Conservation (phyloP, 2,329 filamentous ascomycete species). For the Phaeosphaeriaceae sp. region DNA sequence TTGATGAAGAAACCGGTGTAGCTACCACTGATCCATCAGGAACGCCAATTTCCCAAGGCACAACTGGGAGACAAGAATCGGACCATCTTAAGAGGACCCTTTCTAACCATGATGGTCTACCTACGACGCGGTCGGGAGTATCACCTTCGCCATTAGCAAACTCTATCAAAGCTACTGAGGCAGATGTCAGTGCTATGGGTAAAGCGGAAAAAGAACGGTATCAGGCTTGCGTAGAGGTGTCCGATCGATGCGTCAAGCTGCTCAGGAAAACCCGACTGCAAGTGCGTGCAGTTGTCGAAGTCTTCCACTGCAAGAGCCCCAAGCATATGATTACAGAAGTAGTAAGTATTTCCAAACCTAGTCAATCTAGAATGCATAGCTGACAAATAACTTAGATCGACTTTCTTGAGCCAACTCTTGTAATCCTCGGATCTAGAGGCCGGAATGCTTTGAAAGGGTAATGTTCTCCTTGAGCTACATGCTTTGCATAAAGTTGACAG, state of each 20-base stretch:
- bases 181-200: constrained; percentile 50
- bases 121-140: constrained; percentile 34
- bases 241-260: constrained; percentile 81
- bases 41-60: constrained; percentile 72
- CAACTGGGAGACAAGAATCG: constrained; percentile 73
- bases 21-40: constrained; percentile 59
- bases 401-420: constrained; percentile 85
- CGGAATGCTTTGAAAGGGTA: constrained; percentile 92
- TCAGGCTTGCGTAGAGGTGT: constrained; percentile 82
- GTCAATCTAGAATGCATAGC: constrained; percentile 15
- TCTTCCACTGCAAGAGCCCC: constrained; percentile 97
- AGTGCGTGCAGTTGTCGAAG: constrained; percentile 91
- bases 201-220: constrained; percentile 77
- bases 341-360: constrained; percentile 51
- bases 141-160: constrained; percentile 45
- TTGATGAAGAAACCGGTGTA: constrained; percentile 76
- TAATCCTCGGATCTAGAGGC: constrained; percentile 90
- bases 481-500: constrained; percentile 29
- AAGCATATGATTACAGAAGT: constrained; percentile 96
- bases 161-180: constrained; percentile 42
- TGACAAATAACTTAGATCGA: constrained; percentile 69
- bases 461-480: constrained; percentile 43
- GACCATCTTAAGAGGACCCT: constrained; percentile 73
- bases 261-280: constrained; percentile 90
- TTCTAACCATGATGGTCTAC: constrained; percentile 49